Evolutionary conservation across 2,329 filamentous ascomycete genomes (phyloP).

Genomic region (Penicillium sp.): DNA sequence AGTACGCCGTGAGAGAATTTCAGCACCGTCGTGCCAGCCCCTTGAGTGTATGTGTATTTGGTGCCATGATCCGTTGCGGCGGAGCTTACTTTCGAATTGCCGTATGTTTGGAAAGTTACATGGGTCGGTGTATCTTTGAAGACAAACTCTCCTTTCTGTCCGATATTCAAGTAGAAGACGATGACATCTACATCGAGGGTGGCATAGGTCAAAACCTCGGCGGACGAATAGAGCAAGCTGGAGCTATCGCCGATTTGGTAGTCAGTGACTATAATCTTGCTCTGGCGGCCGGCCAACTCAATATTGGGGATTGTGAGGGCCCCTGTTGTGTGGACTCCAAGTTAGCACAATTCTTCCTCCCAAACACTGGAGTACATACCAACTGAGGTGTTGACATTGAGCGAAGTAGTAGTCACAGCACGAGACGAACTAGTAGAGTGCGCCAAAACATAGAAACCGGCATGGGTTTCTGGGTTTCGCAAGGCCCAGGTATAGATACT

Average conservation of each 20-base stretch:
- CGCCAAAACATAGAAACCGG: conserved; percentile 52
- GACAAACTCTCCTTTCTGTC: conserved; percentile 52
- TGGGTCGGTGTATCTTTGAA: conserved; percentile 40
- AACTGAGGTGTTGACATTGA: conserved; percentile 49
- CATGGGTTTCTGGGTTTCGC: conserved; percentile 50
- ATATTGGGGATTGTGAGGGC: conserved; percentile 41
- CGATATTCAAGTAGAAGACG: conserved; percentile 50
- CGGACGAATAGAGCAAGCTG: conserved; percentile 52
- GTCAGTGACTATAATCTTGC: conserved; percentile 56
- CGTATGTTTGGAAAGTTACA: conserved; percentile 44
- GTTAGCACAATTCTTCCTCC: conserved; percentile 14
- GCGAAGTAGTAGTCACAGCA: conserved; percentile 47
- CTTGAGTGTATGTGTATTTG: conserved; percentile 50
- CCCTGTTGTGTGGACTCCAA: conserved; percentile 8
- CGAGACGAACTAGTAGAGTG: conserved; percentile 48
- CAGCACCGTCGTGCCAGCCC: conserved; percentile 46
- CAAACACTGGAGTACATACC: conserved; percentile 36
- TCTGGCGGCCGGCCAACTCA: conserved; percentile 53
- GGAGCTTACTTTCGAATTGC: conserved; percentile 37
- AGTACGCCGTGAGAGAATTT: conserved; percentile 51
- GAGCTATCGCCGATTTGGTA: conserved; percentile 48
- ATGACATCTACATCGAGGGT: conserved; percentile 43
- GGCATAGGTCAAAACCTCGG: conserved; percentile 51
- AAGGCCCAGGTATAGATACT: conserved; percentile 53
- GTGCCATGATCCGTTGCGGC: conserved; percentile 29